Evolutionary conservation across 1,284 basidiomycete genomes (phyloP).

Genomic region (Ceratobasidium sp.): DNA sequence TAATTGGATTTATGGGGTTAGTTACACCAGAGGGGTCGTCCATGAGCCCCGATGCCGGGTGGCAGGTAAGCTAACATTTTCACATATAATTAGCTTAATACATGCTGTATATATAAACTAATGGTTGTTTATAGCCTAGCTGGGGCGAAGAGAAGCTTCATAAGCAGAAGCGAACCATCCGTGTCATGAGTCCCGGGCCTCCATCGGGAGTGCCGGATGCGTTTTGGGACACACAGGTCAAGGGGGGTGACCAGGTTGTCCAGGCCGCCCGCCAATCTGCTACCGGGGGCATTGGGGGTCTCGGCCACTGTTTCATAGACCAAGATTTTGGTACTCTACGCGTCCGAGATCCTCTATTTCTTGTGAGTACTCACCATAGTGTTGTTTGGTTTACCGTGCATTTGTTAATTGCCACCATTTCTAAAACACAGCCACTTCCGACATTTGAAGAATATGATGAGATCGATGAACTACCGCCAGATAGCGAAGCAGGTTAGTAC

Average conservation of each 20-base stretch:
- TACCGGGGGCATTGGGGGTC: background rate
- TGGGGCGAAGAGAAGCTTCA: slow-evolving; percentile 6
- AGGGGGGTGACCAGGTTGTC: background rate
- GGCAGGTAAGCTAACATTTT: slow-evolving; percentile 3
- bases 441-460: background rate
- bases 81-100: too few relatives aligned
- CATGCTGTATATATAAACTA: background rate
- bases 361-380: slow-evolving; percentile 1
- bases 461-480: background rate
- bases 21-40: background rate
- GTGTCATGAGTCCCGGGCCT: background rate
- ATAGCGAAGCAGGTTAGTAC: background rate
- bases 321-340: background rate
- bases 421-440: background rate
- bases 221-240: background rate
- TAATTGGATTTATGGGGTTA: background rate
- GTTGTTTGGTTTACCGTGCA: too few relatives aligned
- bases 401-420: too few relatives aligned
- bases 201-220: background rate
- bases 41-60: background rate
- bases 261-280: background rate
- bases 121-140: background rate
- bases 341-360: background rate
- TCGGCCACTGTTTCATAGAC: background rate
- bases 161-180: background rate